These are phyloP conservation scores for Asterionellopsis glacialis DNA, from an alignment of 108 stramenopile species.

Conservation along the genomic window DNA sequence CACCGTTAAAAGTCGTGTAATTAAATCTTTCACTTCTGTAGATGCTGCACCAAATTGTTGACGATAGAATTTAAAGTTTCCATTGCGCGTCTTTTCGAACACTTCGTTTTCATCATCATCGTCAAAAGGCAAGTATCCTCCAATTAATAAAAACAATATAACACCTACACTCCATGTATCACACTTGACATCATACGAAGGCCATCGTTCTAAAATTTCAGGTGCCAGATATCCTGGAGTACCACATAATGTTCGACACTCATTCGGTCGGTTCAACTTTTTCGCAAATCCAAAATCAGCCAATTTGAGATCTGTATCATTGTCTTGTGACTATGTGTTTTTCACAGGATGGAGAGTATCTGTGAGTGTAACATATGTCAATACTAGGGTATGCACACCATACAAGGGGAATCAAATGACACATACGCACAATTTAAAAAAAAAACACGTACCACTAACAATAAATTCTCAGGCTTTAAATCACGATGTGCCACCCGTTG, in stretches of 20 bases:
- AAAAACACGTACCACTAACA: slow-evolving; percentile 36
- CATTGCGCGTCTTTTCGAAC: slow-evolving; percentile 48
- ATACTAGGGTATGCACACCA: no score
- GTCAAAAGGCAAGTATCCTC: slow-evolving; percentile 86
- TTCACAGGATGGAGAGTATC: not conserved
- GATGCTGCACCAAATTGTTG: slow-evolving; percentile 30
- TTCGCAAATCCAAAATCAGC: slow-evolving; percentile 99
- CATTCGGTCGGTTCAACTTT: slow-evolving; percentile 33
- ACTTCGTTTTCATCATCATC: slow-evolving; percentile 61
- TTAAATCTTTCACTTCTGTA: slow-evolving; percentile 71
- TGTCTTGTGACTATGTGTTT: no score
- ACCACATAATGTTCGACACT: slow-evolving; percentile 91
- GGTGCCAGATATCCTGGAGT: slow-evolving; percentile 98
- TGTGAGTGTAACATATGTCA: not conserved
- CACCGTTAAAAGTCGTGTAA: slow-evolving; percentile 53
- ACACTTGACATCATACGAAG: slow-evolving; percentile 85
- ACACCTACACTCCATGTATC: slow-evolving; percentile 98
- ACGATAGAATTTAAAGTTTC: slow-evolving; percentile 47
- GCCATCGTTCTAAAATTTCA: slow-evolving; percentile 87
- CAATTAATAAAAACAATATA: slow-evolving; percentile 93
- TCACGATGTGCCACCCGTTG: slow-evolving; percentile 67
- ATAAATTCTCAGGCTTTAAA: slow-evolving; percentile 65
- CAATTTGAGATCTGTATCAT: slow-evolving; percentile 68
- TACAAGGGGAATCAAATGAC: no score
- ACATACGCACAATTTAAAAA: slow-evolving; percentile 1